Conservation (phyloP, 129 eudicot species). For the Ambrosia trifida region DNA sequence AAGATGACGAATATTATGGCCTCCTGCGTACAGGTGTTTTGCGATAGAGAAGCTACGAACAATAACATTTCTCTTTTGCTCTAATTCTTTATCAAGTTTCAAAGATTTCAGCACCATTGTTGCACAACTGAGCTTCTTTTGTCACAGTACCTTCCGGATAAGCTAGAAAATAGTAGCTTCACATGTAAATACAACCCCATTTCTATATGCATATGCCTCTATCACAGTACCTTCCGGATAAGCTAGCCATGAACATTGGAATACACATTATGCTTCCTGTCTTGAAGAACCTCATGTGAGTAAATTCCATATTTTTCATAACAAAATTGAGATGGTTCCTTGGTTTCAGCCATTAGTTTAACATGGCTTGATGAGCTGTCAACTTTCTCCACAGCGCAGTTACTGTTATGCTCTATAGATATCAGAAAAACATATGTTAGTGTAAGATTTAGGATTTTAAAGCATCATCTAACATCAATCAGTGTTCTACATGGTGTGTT, state of each 20-base stretch:
- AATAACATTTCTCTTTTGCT: constrained; percentile 61
- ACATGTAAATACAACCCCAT: not conserved
- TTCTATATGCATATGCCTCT: too few species aligned
- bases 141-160: too few species aligned
- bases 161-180: too few species aligned
- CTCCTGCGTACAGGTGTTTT: constrained; percentile 52
- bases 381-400: constrained; percentile 34
- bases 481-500: too few species aligned
- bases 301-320: constrained; percentile 66
- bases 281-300: constrained; percentile 85
- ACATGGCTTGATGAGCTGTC: constrained; percentile 29
- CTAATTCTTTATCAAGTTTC: constrained; percentile 60
- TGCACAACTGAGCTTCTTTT: constrained; percentile 52
- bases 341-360: constrained; percentile 19
- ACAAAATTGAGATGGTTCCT: constrained; percentile 41
- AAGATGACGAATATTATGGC: constrained; percentile 36
- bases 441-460: not conserved
- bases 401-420: constrained; percentile 14
- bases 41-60: constrained; percentile 73
- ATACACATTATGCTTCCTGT: constrained; percentile 47
- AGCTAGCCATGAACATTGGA: constrained; percentile 43
- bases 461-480: not conserved
- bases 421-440: constrained; percentile 34
- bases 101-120: constrained; percentile 45
- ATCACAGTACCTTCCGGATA: constrained; percentile 48